Evolutionary conservation across 2,329 filamentous ascomycete genomes (phyloP).

Genomic region (Colletotrichum melonis): DNA sequence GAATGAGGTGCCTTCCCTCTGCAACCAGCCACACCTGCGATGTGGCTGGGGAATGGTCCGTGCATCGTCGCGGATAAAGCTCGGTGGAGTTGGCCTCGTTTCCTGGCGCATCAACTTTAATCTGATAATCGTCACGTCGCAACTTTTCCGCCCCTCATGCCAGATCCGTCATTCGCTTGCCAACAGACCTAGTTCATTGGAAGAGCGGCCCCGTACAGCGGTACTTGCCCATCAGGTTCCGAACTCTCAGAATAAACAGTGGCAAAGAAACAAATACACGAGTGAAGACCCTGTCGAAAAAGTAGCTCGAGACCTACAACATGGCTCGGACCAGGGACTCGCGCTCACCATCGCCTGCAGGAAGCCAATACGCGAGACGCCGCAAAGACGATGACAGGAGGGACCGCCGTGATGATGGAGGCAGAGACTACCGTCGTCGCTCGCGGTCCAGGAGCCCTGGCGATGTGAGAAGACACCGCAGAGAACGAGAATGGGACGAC

Average conservation of each 20-base stretch:
- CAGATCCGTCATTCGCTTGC: slow-evolving; percentile 8
- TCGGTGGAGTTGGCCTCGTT: slow-evolving; percentile 19
- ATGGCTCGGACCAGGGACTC: slow-evolving; percentile 76
- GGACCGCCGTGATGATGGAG: slow-evolving; percentile 61
- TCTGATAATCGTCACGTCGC: slow-evolving; percentile 24
- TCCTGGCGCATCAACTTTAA: slow-evolving; percentile 16
- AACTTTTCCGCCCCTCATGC: slow-evolving; percentile 31
- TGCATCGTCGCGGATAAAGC: background rate
- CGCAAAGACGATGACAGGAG: slow-evolving; percentile 71
- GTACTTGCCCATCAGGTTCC: background rate
- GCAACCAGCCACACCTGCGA: background rate
- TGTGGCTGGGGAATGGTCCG: background rate
- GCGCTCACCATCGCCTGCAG: slow-evolving; percentile 94
- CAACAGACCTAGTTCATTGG: background rate
- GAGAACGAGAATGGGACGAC: slow-evolving; percentile 39
- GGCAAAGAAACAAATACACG: slow-evolving; percentile 13
- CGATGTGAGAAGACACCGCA: slow-evolving; percentile 62
- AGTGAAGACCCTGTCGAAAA: slow-evolving; percentile 32
- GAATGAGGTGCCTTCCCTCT: too few relatives aligned
- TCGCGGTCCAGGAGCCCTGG: slow-evolving; percentile 70
- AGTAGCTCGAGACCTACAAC: slow-evolving; percentile 47
- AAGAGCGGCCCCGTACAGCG: background rate
- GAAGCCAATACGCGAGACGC: slow-evolving; percentile 81
- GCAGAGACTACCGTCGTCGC: slow-evolving; percentile 64
- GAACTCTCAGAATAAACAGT: slow-evolving; percentile 4